These are phyloP conservation scores for Persicaria maculosa DNA, from an alignment of 148 eudicot genomes.

Conservation along the genomic window DNA sequence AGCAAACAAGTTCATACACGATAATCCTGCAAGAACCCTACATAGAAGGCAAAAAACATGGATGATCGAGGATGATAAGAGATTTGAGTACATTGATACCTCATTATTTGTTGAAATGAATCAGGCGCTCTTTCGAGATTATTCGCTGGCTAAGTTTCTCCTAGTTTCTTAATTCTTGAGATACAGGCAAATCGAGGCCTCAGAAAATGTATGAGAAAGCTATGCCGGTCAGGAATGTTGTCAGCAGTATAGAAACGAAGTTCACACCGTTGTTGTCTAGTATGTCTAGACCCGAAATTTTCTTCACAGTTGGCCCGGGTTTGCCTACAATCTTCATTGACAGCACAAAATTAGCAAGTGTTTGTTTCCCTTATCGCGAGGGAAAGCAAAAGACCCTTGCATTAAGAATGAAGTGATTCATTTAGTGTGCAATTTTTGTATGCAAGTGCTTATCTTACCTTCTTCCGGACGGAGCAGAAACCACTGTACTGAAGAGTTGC, in stretches of 20 bases:
- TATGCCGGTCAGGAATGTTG: slow-evolving; percentile 26
- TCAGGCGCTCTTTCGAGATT: not conserved
- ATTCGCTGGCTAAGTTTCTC: not conserved
- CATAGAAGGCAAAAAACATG: not conserved
- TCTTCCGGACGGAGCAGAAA: slow-evolving; percentile 67
- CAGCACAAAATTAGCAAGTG: slow-evolving; percentile 1
- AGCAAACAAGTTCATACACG: not conserved
- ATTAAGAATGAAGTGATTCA: not conserved
- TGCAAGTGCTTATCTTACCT: slow-evolving; percentile 32
- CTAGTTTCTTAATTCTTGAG: not conserved
- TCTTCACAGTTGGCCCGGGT: slow-evolving; percentile 39
- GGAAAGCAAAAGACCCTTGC: not conserved
- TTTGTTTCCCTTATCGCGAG: not conserved
- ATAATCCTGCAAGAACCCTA: not conserved
- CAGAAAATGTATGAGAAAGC: slow-evolving; percentile 31
- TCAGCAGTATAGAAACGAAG: slow-evolving; percentile 29
- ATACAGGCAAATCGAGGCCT: slow-evolving; percentile 7
- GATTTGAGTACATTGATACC: not conserved
- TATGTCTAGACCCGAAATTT: slow-evolving; percentile 28
- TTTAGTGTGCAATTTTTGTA: not conserved
- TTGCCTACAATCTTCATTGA: slow-evolving; percentile 35
- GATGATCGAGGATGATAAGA: not conserved
- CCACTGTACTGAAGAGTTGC: slow-evolving; percentile 91
- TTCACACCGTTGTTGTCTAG: slow-evolving; percentile 43
- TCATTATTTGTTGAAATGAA: not conserved